phyloP scores from a whole-genome alignment of 2,329 filamentous ascomycete genomes.

The Ambrosiella beaveri region DNA sequence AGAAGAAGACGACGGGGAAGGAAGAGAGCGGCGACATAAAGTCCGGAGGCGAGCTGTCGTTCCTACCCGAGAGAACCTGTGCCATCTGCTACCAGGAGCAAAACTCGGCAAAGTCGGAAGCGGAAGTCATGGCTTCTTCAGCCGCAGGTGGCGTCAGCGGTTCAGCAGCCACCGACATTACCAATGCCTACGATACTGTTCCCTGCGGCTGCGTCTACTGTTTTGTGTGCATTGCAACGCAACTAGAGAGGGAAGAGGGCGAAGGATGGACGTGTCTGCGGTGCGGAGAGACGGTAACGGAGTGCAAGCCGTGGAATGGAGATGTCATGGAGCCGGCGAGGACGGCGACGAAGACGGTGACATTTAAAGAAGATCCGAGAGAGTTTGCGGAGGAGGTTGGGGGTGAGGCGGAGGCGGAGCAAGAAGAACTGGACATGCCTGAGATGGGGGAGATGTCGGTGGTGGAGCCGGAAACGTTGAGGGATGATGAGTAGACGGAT shows the following conservation, averaged over 20 bases:
- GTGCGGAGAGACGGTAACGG: conserved; percentile 67
- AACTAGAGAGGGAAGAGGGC: conserved; percentile 80
- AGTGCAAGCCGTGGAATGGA: conserved; percentile 81
- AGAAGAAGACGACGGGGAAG: conserved; percentile 14
- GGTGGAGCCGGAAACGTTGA: background rate
- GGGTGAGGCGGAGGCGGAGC: background rate
- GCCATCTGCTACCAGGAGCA: conserved; percentile 95
- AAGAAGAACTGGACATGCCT: background rate
- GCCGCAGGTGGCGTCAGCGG: conserved; percentile 64
- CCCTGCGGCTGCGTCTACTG: conserved; percentile 89
- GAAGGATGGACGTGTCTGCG: conserved; percentile 85
- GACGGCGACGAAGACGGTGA: conserved; percentile 37
- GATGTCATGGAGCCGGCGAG: conserved; percentile 54
- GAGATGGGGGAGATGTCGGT: background rate
- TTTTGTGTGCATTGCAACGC: conserved; percentile 83
- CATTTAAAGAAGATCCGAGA: conserved; percentile 39
- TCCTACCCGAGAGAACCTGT: conserved; percentile 83
- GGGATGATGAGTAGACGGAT: conserved; percentile 5
- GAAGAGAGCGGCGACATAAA: conserved; percentile 29
- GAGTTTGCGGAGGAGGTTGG: conserved; percentile 15
- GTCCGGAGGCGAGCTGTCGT: conserved; percentile 52
- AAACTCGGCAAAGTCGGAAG: conserved; percentile 56
- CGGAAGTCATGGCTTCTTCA: conserved; percentile 55
- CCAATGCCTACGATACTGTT: conserved; percentile 84
- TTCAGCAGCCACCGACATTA: conserved; percentile 80